A percentile compares a stretch with the other conserved stretches of the same genome.
Evolutionary conservation across 2,329 filamentous ascomycete species (phyloP).

Genomic region (Leptographium lundbergii): DNA sequence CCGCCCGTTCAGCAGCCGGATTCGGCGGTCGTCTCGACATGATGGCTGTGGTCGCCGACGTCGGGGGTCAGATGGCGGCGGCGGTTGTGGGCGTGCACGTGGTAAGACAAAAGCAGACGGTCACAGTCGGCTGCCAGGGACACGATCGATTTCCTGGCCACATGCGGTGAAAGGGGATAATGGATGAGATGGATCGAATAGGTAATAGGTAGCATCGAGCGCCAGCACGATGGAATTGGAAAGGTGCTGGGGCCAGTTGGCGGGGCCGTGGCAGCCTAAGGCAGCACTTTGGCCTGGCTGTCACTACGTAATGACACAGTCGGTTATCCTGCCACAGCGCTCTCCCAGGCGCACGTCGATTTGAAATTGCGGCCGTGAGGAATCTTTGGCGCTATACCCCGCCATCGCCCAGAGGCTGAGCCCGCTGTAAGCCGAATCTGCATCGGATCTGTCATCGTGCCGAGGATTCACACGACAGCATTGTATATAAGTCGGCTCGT

Average conservation of each 20-base stretch:
- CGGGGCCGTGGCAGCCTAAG: background rate
- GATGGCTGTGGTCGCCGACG: background rate
- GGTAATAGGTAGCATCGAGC: background rate
- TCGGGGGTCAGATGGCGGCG: background rate
- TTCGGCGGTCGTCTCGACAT: conserved; percentile 75
- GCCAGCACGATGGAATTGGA: background rate
- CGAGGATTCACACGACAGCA: background rate
- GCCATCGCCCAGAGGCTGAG: background rate
- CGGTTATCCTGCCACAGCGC: background rate
- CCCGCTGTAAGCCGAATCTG: background rate
- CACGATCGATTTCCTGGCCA: background rate
- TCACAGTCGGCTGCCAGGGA: background rate
- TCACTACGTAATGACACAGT: background rate
- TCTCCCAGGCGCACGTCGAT: too few species aligned
- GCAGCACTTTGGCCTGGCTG: background rate
- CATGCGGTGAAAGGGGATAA: background rate
- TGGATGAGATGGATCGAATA: background rate
- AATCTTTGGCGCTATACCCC: background rate
- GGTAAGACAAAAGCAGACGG: background rate
- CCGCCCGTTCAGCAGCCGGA: conserved; percentile 73
- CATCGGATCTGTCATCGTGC: background rate
- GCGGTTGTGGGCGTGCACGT: background rate
- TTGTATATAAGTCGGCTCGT: background rate
- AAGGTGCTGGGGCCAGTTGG: background rate
- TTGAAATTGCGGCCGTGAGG: too few species aligned